Evolutionary conservation across 2,329 filamentous ascomycete species (phyloP), one percentile per base, ranked within the genome.

Genomic region (Penicillium hesseltinei): DNA sequence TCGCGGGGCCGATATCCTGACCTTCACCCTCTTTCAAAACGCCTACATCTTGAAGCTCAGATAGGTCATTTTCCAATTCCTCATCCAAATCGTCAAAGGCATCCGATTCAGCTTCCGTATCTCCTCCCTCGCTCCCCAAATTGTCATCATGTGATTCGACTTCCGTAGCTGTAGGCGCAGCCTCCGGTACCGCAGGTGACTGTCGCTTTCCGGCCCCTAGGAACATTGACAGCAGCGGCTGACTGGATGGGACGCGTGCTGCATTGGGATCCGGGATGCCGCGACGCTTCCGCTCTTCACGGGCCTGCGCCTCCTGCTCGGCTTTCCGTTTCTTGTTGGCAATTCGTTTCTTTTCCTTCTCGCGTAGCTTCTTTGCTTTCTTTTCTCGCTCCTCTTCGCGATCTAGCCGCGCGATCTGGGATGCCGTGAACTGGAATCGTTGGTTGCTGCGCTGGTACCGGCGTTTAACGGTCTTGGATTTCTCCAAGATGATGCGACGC

Each of bases 311-410:
- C 55, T 75, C 73, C 49, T 71, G 69, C 56, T 75, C 71, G 0
- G 64, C 67, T 51, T 68, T 72, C 52, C 69, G 71, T 57, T 73
- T 75, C 62, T 73, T 74, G 38, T 72, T 69, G 7, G 67, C 66
- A 17, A 69, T 56, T 7, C 72, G 69, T 51, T 63, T 69, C 56
- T 71, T 72, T 55, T 75, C 73, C 39, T 65, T 67, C 11, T 75
- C 73, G 2, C 69, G 69, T 23, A 75, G 65, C 6, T 67, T 74
- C 60, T 78, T 73, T 0, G 76, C 77, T 44, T 72, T 71, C 11
- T 69, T 67, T 48, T 76, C 70, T 38, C 73, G 71, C 33, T 76
- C 72, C 56, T 79, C 72, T 47, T 78, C 74, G 45, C 77, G 74
- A 44, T 78, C 75, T 45, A 75, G 73, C 15, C 69, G 67, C 29